Percentiles rank a stretch among this genome's conserved stretches.
These are phyloP conservation scores for Saccharomycopsis malanga DNA, from an alignment of 805 yeast species.

Conservation along the genomic window DNA sequence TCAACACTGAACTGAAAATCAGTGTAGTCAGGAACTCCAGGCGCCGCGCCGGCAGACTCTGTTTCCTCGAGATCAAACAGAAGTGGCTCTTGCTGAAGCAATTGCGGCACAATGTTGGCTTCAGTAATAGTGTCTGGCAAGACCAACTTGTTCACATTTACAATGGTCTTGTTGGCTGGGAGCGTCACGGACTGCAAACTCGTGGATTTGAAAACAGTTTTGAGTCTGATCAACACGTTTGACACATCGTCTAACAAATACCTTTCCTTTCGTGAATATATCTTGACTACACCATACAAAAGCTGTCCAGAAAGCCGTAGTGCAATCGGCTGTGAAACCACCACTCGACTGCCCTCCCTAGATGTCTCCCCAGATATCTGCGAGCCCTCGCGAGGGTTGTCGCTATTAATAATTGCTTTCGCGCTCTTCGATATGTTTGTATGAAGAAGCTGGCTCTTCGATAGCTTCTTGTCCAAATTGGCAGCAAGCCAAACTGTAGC, in stretches of 20 bases:
- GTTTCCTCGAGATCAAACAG: conserved; percentile 32
- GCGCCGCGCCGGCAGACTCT: conserved; percentile 28
- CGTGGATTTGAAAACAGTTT: conserved; percentile 50
- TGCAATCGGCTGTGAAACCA: conserved; percentile 51
- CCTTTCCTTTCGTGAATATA: conserved; percentile 79
- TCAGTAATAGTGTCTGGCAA: conserved; percentile 76
- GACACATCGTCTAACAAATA: conserved; percentile 77
- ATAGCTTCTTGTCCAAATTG: conserved; percentile 69
- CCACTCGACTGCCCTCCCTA: conserved; percentile 19
- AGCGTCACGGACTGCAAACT: conserved; percentile 43
- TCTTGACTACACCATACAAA: conserved; percentile 77
- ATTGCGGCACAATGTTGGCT: conserved; percentile 38
- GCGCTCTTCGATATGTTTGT: conserved; percentile 66
- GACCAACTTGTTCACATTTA: conserved; percentile 52
- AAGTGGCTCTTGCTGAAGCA: conserved; percentile 59
- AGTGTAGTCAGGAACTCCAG: background rate
- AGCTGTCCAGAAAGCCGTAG: conserved; percentile 80
- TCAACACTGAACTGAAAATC: background rate
- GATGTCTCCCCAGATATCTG: background rate
- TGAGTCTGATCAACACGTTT: conserved; percentile 65
- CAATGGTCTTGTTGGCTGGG: conserved; percentile 52
- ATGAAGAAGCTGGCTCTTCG: conserved; percentile 63
- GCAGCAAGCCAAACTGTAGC: conserved; percentile 94
- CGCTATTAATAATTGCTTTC: conserved; percentile 46
- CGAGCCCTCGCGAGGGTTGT: conserved; percentile 30